phyloP scores from a whole-genome alignment of 129 eudicot species.

The Chrysanthemum seticuspe region DNA sequence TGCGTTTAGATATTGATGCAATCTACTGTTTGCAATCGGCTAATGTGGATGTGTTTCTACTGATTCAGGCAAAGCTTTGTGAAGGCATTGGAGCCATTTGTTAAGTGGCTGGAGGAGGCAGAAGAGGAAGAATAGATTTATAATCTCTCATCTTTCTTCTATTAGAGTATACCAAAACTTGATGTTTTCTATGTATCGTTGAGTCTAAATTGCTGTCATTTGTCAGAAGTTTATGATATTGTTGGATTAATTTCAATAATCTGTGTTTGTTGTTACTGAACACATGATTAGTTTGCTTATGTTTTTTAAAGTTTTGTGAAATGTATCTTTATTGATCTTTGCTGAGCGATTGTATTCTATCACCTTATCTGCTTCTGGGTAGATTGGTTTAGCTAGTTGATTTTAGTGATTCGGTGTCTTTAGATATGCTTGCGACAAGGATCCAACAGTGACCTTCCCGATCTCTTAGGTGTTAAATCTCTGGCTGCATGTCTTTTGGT shows the following conservation, averaged over 20 bases:
- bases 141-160: not conserved
- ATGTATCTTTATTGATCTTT: not conserved
- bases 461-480: too few relatives aligned
- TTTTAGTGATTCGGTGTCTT: too few relatives aligned
- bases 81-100: slow-evolving; percentile 96
- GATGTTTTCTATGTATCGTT: slow-evolving; percentile 11
- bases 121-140: slow-evolving; percentile 76
- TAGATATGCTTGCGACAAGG: too few relatives aligned
- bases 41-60: not conserved
- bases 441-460: too few relatives aligned
- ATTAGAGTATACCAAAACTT: slow-evolving; percentile 14
- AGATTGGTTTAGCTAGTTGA: too few relatives aligned
- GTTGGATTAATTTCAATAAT: slow-evolving; percentile 30
- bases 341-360: not conserved
- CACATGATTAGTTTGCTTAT: not conserved
- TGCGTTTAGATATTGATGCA: not conserved
- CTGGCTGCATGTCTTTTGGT: too few relatives aligned
- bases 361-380: too few relatives aligned
- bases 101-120: slow-evolving; percentile 98
- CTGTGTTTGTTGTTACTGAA: slow-evolving; percentile 21
- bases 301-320: not conserved
- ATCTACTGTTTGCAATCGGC: not conserved
- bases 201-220: slow-evolving; percentile 7
- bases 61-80: slow-evolving; percentile 85
- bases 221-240: slow-evolving; percentile 19